These are phyloP conservation scores for Plenodomus biglobosus DNA, from an alignment of 2,329 filamentous ascomycete genomes.

Conservation along the genomic window DNA sequence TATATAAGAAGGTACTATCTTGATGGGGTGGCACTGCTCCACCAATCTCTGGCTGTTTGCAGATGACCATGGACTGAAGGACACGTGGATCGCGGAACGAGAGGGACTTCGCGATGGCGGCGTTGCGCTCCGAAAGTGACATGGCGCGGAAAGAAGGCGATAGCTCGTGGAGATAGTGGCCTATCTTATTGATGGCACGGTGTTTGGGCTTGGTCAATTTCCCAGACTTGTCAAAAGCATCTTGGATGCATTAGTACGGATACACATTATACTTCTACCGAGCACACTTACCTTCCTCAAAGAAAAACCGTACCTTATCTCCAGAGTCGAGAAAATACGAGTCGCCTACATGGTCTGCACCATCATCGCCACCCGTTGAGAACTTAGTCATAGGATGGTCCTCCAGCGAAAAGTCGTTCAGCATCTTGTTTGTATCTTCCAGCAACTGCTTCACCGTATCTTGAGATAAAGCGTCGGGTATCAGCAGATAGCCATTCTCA, in stretches of 20 bases:
- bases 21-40: slow-evolving; percentile 89
- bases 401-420: slow-evolving; percentile 73
- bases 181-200: slow-evolving; percentile 74
- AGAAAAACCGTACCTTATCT: slow-evolving; percentile 95
- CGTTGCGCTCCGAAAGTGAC: slow-evolving; percentile 58
- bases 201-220: slow-evolving; percentile 75
- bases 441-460: slow-evolving; percentile 69
- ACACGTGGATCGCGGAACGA: slow-evolving; percentile 75
- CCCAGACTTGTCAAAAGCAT: slow-evolving; percentile 71
- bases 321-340: slow-evolving; percentile 89
- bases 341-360: slow-evolving; percentile 80
- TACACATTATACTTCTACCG: neutral
- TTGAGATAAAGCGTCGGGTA: slow-evolving; percentile 72
- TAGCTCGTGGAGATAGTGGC: slow-evolving; percentile 53
- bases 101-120: slow-evolving; percentile 67
- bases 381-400: slow-evolving; percentile 93
- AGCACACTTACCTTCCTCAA: slow-evolving; percentile 67
- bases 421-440: slow-evolving; percentile 71
- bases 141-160: slow-evolving; percentile 53
- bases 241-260: slow-evolving; percentile 42
- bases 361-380: slow-evolving; percentile 73
- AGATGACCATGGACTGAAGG: slow-evolving; percentile 96
- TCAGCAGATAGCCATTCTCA: slow-evolving; percentile 84
- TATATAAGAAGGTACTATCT: slow-evolving; percentile 91
- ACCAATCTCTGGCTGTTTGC: slow-evolving; percentile 96